Evolutionary conservation across 23 red algal genomes (phyloP), one percentile per base, ranked within the genome.

Genomic region (Cyanidiococcus yangmingshanensis): DNA sequence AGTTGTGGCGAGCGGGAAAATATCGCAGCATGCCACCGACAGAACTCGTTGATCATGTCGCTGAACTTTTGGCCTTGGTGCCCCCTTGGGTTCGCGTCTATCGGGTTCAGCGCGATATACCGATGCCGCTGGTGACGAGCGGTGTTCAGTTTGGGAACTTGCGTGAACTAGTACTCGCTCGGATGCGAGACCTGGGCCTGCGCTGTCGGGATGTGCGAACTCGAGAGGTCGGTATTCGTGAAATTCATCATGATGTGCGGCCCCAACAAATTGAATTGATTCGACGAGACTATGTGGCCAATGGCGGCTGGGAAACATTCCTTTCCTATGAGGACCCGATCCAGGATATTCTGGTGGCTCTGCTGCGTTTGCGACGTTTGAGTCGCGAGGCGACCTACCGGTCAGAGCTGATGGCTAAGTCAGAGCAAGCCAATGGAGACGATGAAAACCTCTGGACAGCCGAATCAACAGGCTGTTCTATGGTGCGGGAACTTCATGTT

Each of bases 251-350:
- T 58, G 79, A 88, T 1, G 85, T 98, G 37, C 77, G 81, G 50
- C 94, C 94, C 0, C 80, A 91, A 39, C 38, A 85, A 21, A 82
- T 98, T n/a, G 94, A 98, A 38, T 58, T 98, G 25, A 80, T 98
- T 54, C 85, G 94, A 38, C 82, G 94, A 32, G 94, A 98, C 36
- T 98, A 98, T 68, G 94, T 89, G 21, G 94, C 94, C 18, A 98
- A 91, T 79, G 94, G 87, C 18, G 86, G 94, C 21, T 98, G 94
- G 94, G 94, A 98, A 79, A 98, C 94, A 17, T 98, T 98, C 50
- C 76, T 98, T 24, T 80, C 88, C 32, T 98, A 90, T 57, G 94
- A 98, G 59, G 94, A 98, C 68, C 87, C 89, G 24, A 68, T 78
- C 74, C 88, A 91, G 77, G 94, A 98, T 57, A 98, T 98, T 82